Conservation (phyloP, 1,139 yeast genomes). For the Blastobotrys persicus region DNA sequence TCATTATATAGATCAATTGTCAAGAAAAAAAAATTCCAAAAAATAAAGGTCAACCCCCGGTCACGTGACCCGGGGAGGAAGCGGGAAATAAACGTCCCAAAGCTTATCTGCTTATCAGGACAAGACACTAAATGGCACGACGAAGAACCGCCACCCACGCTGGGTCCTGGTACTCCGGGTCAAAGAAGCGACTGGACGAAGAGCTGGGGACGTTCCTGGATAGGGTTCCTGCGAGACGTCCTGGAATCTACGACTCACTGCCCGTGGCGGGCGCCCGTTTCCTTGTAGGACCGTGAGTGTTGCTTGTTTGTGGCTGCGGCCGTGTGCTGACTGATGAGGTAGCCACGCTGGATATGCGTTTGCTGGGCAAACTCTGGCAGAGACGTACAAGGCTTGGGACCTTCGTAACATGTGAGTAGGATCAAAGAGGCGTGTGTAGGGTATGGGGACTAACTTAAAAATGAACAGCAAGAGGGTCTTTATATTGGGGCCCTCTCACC, state of each 20-base stretch:
- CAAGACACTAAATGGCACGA: constrained; percentile 24
- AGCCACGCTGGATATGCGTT: constrained; percentile 88
- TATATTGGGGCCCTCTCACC: constrained; percentile 91
- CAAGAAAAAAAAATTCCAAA: not conserved
- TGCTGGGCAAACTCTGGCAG: constrained; percentile 75
- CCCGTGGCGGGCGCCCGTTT: constrained; percentile 60
- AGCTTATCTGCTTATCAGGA: not conserved
- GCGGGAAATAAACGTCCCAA: not conserved
- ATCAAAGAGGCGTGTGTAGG: too few relatives aligned
- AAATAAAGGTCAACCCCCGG: too few relatives aligned
- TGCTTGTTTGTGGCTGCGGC: not conserved
- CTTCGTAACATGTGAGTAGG: constrained; percentile 41
- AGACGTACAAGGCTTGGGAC: constrained; percentile 74
- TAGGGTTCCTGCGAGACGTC: constrained; percentile 27
- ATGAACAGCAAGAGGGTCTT: constrained; percentile 53
- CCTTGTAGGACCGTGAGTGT: constrained; percentile 48
- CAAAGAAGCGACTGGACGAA: constrained; percentile 42
- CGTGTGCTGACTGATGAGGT: constrained; percentile 11
- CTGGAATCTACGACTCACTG: constrained; percentile 29
- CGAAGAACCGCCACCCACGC: constrained; percentile 75
- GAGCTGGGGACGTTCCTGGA: constrained; percentile 51
- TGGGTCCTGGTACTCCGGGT: constrained; percentile 79
- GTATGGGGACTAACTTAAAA: too few relatives aligned
- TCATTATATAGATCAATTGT: not conserved
- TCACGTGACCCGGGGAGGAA: too few relatives aligned